Evolutionary conservation across 148 eudicot genomes (phyloP).

Genomic region (Linanthus parryae): DNA sequence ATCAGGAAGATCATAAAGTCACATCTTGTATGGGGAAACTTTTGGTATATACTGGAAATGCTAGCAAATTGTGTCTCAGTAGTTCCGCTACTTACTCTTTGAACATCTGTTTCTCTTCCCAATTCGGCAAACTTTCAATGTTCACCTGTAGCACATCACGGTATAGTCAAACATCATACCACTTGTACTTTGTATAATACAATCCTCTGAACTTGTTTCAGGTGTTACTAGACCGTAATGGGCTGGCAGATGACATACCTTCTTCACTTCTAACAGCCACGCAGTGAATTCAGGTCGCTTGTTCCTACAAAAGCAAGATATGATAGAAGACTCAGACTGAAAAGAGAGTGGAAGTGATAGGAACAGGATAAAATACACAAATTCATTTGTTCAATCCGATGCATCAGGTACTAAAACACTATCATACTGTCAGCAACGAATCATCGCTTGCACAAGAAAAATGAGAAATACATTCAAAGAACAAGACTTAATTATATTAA

Average conservation of each 20-base stretch:
- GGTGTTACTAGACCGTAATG: not conserved
- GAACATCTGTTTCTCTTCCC: slow-evolving; percentile 97
- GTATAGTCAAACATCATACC: too few species aligned
- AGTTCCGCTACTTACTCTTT: slow-evolving; percentile 56
- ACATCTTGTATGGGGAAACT: not conserved
- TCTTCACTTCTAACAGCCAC: slow-evolving; percentile 80
- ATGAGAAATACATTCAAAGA: too few species aligned
- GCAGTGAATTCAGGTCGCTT: slow-evolving; percentile 95
- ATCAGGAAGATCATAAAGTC: too few species aligned
- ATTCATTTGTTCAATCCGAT: too few species aligned
- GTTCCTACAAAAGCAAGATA: slow-evolving; percentile 47
- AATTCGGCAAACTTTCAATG: slow-evolving; percentile 82
- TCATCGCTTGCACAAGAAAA: too few species aligned
- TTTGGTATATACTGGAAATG: not conserved
- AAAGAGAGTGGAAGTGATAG: not conserved
- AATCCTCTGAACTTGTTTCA: not conserved
- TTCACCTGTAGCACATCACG: slow-evolving; percentile 50
- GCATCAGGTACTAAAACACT: too few species aligned
- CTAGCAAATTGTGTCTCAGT: not conserved
- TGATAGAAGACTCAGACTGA: slow-evolving; percentile 2
- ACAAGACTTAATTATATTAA: too few species aligned
- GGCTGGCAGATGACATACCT: slow-evolving; percentile 39
- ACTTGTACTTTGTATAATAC: too few species aligned
- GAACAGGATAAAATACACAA: too few species aligned
- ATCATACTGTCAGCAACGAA: too few species aligned